phyloP scores from a whole-genome alignment of 2,329 filamentous ascomycete genomes.

The Fusarium graminum region DNA sequence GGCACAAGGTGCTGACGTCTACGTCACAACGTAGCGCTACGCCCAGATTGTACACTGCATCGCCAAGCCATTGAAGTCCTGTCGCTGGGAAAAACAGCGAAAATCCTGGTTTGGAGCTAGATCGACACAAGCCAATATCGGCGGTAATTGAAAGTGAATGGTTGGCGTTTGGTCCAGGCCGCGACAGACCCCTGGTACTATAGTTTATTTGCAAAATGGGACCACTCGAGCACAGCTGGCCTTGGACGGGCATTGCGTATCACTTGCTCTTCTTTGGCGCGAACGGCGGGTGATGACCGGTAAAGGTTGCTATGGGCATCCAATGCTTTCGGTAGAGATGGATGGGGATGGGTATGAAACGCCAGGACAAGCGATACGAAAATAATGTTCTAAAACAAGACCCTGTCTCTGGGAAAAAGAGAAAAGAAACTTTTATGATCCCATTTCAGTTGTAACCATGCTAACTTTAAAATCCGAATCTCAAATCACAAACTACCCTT shows the following conservation, averaged over 20 bases:
- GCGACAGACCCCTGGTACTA: conserved; percentile 6
- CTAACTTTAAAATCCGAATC: conserved; percentile 35
- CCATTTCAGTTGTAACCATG: conserved; percentile 9
- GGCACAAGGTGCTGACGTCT: conserved; percentile 38
- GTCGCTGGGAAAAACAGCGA: conserved; percentile 20
- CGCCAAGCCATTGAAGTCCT: conserved; percentile 43
- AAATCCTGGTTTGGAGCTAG: conserved; percentile 41
- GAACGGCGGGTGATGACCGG: conserved; percentile 18
- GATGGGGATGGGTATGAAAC: conserved; percentile 21
- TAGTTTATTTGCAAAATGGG: conserved; percentile 21
- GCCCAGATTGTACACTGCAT: conserved; percentile 30
- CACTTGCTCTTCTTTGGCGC: conserved; percentile 12
- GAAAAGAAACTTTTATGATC: conserved; percentile 7
- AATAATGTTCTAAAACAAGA: conserved; percentile 23
- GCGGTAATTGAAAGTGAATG: conserved; percentile 20
- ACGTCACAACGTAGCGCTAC: conserved; percentile 42
- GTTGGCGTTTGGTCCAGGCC: conserved; percentile 7
- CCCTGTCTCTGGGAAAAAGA: conserved; percentile 23
- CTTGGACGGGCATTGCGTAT: conserved; percentile 17
- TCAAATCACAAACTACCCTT: conserved; percentile 16
- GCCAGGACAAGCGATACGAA: conserved; percentile 19
- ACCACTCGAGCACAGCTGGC: conserved; percentile 23
- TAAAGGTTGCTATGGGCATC: conserved; percentile 12
- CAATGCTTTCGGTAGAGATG: conserved; percentile 1
- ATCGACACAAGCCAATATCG: conserved; percentile 34